These are phyloP conservation scores for Leccinum fallax DNA, from an alignment of 1,284 basidiomycete genomes.

Conservation along the genomic window DNA sequence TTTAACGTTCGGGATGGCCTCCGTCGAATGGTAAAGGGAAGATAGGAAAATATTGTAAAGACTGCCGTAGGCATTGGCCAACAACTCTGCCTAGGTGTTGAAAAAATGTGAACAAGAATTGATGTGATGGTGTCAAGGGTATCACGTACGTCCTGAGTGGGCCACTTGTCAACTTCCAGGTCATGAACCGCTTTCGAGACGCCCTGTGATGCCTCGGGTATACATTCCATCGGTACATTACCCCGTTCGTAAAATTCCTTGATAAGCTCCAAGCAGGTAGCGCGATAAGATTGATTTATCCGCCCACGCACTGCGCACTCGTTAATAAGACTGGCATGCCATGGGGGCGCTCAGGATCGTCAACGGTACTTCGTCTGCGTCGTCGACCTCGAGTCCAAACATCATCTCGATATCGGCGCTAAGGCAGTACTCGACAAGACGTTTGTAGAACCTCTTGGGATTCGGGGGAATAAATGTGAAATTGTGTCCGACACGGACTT, in stretches of 20 bases:
- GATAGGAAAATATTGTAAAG: conserved; percentile 91
- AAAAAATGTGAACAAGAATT: conserved; percentile 13
- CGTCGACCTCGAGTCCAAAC: conserved; percentile 83
- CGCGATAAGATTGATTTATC: conserved; percentile 78
- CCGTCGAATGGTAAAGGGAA: conserved; percentile 83
- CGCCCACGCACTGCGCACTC: conserved; percentile 92
- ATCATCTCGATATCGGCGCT: conserved; percentile 88
- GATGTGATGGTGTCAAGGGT: background rate
- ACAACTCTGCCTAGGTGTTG: conserved; percentile 57
- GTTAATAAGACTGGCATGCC: conserved; percentile 81
- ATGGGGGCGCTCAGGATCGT: conserved; percentile 79
- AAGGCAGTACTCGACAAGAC: conserved; percentile 84
- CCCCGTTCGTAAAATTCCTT: conserved; percentile 87
- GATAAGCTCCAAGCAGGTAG: conserved; percentile 85
- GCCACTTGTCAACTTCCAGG: conserved; percentile 76
- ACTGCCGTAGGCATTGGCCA: conserved; percentile 64
- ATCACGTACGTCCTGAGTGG: conserved; percentile 72
- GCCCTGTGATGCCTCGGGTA: conserved; percentile 84
- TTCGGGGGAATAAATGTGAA: conserved; percentile 82
- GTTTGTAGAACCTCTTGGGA: conserved; percentile 82
- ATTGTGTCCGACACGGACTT: too few species aligned
- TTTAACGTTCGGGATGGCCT: conserved; percentile 72
- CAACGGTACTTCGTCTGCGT: conserved; percentile 94
- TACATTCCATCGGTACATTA: conserved; percentile 92
- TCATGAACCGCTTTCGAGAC: conserved; percentile 75